Conservation (phyloP, 139 green algal genomes). For the Chlamydomonas sp. region DNA sequence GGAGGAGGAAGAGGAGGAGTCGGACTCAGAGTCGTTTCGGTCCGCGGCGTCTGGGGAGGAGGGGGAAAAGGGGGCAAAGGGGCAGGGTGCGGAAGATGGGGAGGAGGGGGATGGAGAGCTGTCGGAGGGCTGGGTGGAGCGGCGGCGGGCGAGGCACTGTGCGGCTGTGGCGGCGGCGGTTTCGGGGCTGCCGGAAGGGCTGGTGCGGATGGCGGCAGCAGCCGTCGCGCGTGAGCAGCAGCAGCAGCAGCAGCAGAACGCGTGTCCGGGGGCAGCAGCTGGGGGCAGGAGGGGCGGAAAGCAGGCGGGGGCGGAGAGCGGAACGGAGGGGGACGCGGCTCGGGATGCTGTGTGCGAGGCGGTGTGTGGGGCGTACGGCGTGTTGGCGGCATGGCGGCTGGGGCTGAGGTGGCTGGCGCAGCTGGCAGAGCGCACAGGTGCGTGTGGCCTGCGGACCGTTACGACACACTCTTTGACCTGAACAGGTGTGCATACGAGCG, state of each 20-base stretch:
- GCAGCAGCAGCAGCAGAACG: background rate
- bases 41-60: background rate
- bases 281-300: no score
- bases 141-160: background rate
- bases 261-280: background rate
- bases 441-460: no score
- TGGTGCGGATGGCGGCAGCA: background rate
- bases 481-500: no score
- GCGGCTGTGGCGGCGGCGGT: conserved; percentile 6
- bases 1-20: background rate
- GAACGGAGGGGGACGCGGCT: background rate
- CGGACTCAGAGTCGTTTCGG: background rate
- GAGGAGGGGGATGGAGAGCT: background rate
- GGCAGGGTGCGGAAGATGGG: background rate
- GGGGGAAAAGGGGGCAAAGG: background rate
- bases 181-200: background rate
- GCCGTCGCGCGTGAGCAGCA: background rate
- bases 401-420: conserved; percentile 18
- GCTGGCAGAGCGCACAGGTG: conserved; percentile 18
- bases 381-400: conserved; percentile 18
- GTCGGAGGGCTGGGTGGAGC: background rate
- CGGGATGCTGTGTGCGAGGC: conserved; percentile 1
- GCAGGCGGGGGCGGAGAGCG: background rate
- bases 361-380: background rate
- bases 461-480: no score